These are phyloP conservation scores for Schrenkiella parvula DNA, from an alignment of 345 rosid species.

Conservation along the genomic window DNA sequence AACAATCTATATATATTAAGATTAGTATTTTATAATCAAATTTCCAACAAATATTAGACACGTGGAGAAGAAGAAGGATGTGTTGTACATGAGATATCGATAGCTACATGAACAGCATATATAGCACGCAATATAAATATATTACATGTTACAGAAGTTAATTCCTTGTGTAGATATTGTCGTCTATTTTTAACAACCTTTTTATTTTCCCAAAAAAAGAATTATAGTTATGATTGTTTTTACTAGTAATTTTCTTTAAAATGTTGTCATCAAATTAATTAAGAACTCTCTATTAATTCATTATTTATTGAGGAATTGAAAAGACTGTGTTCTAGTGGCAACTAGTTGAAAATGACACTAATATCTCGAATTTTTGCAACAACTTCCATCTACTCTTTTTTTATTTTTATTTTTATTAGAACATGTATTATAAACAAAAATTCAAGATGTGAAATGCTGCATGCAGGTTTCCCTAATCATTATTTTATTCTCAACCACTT, in stretches of 20 bases:
- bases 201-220: not conserved
- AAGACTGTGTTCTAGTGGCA: slow-evolving; percentile 6
- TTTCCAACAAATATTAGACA: not conserved
- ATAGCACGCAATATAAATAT: not conserved
- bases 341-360: slow-evolving; percentile 10
- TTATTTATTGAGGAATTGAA: not conserved
- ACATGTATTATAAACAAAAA: not conserved
- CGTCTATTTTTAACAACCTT: not conserved
- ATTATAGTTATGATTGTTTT: not conserved
- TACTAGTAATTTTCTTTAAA: not conserved
- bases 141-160: not conserved
- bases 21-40: not conserved
- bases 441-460: not conserved
- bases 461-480: slow-evolving; percentile 1
- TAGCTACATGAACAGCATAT: not conserved
- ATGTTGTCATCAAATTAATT: not conserved
- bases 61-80: not conserved
- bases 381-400: not conserved
- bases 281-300: not conserved
- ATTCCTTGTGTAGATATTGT: not conserved
- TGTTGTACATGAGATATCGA: not conserved
- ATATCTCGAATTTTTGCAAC: not conserved
- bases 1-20: not conserved
- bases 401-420: not conserved
- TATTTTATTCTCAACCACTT: not conserved